These are phyloP conservation scores for Dendrobium nobile DNA, from an alignment of 106 monocot species.

Conservation along the genomic window DNA sequence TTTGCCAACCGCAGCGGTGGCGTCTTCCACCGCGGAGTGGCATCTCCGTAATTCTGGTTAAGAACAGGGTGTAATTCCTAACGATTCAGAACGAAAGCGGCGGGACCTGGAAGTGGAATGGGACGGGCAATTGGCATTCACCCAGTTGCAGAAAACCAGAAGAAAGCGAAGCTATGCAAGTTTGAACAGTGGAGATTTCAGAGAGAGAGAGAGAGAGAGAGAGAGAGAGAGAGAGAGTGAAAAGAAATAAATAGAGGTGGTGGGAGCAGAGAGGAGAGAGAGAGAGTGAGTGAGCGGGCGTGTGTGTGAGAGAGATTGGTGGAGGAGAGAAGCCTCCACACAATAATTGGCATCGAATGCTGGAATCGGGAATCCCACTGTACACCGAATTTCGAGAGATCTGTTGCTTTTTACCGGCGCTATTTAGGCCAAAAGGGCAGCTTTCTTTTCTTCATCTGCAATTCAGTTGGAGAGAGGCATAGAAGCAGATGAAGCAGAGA, in stretches of 20 bases:
- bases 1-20: neutral
- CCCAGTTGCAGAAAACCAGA: conserved; percentile 2
- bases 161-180: neutral
- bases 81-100: neutral
- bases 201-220: neutral
- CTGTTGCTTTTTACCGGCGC: neutral
- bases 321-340: neutral
- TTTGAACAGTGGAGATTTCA: neutral
- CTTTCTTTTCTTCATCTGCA: neutral
- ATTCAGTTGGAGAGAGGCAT: neutral
- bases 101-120: neutral
- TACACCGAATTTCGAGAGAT: conserved; percentile 2
- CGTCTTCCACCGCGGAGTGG: neutral
- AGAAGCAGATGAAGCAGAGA: neutral
- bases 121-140: neutral
- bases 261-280: neutral
- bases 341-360: conserved; percentile 12
- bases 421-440: conserved; percentile 6
- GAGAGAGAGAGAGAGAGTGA: neutral
- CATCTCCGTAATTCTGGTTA: neutral
- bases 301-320: neutral
- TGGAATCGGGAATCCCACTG: conserved; percentile 6
- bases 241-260: neutral
- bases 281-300: neutral
- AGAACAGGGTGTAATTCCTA: neutral